Evolutionary conservation across 2,329 filamentous ascomycete species (phyloP), one percentile per base, ranked within the genome.

Genomic region (Sporothrix globosa): DNA sequence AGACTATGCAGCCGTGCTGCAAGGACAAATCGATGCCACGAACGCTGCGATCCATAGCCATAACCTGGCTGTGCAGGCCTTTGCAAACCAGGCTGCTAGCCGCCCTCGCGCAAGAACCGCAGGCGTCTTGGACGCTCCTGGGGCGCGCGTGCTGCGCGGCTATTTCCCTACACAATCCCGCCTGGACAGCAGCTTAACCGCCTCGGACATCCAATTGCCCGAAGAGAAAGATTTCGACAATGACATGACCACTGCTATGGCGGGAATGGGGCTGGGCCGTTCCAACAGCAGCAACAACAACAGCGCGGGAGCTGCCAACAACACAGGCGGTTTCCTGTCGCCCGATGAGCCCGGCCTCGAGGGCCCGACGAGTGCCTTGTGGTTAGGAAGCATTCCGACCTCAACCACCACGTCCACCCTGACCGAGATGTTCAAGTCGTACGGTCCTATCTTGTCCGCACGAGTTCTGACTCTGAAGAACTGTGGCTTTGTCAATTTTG

Each of bases 401-500:
- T 98, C 96, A 2, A 99, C 96, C 2, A 99, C 96, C 0, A 94
- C 96, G 13, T 97, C 95, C 1, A 98, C 96, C 0, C 83, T 99
- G 72, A 93, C 93, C 70, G 93, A 96, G 74, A 97, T 98, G 82
- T 99, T 99, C 83, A 92, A 92, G 79, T 87, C 90, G n/a, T 97
- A 96, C 75, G 96, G 96, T 11, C 87, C 91, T 3, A 97, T 99
- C 73, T 86, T 96, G 74, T 97, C 95, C 3, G 95, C 93, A 39
- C 88, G 96, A 74, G 96, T 99, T 4, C 85, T 99, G 73, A 98
- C 96, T 0, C 93, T 99, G 84, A 99, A 99, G 85, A 98, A 97
- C 81, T 99, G 96, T 78, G 96, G 95, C 3, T 99, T 99, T 76
- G 95, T 99, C 78, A 99, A 99, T 80, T 99, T 97, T 77, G 93